phyloP scores from a whole-genome alignment of 202 grass and related monocot genomes.

The Panicum virgatum region DNA sequence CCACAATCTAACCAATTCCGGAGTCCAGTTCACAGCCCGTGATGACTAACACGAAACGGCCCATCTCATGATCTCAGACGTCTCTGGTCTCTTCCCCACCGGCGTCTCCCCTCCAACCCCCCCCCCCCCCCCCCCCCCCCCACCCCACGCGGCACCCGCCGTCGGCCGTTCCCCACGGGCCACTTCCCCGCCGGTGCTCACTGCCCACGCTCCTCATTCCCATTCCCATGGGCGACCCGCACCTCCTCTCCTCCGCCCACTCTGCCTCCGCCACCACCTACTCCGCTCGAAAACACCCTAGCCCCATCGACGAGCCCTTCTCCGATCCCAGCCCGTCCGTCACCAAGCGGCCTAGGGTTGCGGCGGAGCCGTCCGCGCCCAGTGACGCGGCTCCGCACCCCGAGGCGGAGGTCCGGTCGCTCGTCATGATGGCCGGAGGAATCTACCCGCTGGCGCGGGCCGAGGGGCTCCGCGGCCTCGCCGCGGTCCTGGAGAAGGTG shows the following conservation, averaged over 20 bases:
- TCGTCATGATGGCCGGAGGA: constrained; percentile 53
- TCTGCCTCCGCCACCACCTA: not conserved
- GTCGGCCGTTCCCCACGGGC: constrained; percentile 1
- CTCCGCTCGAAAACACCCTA: not conserved
- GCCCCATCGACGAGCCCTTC: constrained; percentile 34
- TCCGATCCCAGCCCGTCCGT: constrained; percentile 8
- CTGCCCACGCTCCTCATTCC: not conserved
- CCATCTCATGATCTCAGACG: not conserved
- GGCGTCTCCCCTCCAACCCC: not conserved
- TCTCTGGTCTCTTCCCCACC: not conserved
- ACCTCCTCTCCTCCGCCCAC: not conserved
- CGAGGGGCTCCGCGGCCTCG: constrained; percentile 56
- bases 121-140: too few species aligned
- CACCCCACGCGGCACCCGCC: not conserved
- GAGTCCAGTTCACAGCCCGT: not conserved
- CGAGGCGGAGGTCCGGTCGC: constrained; percentile 40
- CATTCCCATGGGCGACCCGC: constrained; percentile 30
- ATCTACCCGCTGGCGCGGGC: constrained; percentile 67
- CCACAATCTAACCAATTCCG: not conserved
- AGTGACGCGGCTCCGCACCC: not conserved
- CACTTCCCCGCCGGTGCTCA: constrained; percentile 33
- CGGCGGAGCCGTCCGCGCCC: constrained; percentile 27
- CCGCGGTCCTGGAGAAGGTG: constrained; percentile 45
- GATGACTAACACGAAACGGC: not conserved
- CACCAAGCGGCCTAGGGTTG: constrained; percentile 46